Base-by-base conservation (phyloP, 768 basidiomycete species). In the Leccinum arenicola region DNA sequence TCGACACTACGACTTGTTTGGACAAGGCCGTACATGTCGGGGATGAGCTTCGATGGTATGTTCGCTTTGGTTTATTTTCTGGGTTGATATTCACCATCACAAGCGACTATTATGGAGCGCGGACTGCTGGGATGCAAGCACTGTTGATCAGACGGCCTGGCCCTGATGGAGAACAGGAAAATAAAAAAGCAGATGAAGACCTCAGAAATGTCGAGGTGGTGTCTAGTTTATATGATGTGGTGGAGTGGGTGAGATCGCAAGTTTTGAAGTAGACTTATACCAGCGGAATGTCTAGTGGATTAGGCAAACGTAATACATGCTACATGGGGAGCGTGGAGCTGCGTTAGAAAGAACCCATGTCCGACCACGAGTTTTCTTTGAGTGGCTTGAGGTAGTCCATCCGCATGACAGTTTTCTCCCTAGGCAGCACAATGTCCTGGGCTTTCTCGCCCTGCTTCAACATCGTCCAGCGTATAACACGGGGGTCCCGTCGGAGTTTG, bases 391-490 rank as follows among this genome's bases (percentile, higher is more conserved):
- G 54, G 50, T 64, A 68, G 55, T 68, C 71, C 65, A 60, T 55
- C 51, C 70, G 65, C 58, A 70, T 70, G 19, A 77, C 73, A 1
- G 77, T 76, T 63, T 78, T 79, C 61, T 80, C 77, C 45, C 81
- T 80, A 52, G 82, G 75, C 47, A 70, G 63, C 29, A 88, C 83
- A 17, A 93, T 74, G 64, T 91, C 86, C 68, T 91, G 84, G 1
- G 88, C 76, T 55, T 82, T 86, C 56, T 89, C 83, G 10, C 88
- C 93, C 53, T 91, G 73, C 66, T 92, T 93, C 35, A 93, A 74
- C 50, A 89, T 82, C 7, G 90, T 91, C 84, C 88, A 90, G 19
- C 92, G 82, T 55, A 96, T 77, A 14, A 96, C 91, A 33, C 88
- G 84, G 11, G 92, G 92, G 67, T 96, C 94, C 54, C 80, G 79